Conservation (phyloP, 1,284 basidiomycete species). For the Apiotrichum gamsii region DNA sequence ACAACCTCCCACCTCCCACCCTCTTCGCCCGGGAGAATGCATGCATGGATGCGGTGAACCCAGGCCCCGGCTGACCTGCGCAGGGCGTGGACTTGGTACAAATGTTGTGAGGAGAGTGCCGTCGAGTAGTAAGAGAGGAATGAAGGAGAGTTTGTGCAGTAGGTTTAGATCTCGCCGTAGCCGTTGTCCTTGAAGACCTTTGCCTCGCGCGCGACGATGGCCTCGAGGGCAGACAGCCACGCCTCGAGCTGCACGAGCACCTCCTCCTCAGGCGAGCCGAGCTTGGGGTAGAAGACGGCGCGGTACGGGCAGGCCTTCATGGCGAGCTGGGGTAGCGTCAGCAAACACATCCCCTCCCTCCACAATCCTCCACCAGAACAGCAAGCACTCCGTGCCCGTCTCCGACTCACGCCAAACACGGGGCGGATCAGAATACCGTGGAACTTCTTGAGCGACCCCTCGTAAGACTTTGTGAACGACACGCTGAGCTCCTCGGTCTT, state of each 20-base stretch:
- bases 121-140: background rate
- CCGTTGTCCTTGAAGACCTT: constrained; percentile 64
- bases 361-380: no score
- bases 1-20: no score
- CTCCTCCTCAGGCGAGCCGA: constrained; percentile 65
- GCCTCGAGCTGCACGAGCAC: constrained; percentile 64
- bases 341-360: no score
- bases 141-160: background rate
- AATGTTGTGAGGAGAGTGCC: background rate
- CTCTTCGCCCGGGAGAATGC: no score
- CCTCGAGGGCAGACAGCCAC: constrained; percentile 72
- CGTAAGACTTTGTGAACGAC: constrained; percentile 81
- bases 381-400: no score
- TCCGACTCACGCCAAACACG: constrained; percentile 72
- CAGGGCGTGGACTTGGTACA: no score
- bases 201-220: constrained; percentile 65
- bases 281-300: constrained; percentile 79
- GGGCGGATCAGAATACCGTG: constrained; percentile 85
- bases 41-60: no score
- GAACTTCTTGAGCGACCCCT: constrained; percentile 70
- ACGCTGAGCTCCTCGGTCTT: constrained; percentile 62
- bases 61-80: no score
- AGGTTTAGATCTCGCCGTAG: constrained; percentile 54
- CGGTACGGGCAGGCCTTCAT: constrained; percentile 97
- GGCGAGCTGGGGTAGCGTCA: constrained; percentile 60